Evolutionary conservation across 2,329 filamentous ascomycete genomes (phyloP).

Genomic region (Pleomassaria siparia): DNA sequence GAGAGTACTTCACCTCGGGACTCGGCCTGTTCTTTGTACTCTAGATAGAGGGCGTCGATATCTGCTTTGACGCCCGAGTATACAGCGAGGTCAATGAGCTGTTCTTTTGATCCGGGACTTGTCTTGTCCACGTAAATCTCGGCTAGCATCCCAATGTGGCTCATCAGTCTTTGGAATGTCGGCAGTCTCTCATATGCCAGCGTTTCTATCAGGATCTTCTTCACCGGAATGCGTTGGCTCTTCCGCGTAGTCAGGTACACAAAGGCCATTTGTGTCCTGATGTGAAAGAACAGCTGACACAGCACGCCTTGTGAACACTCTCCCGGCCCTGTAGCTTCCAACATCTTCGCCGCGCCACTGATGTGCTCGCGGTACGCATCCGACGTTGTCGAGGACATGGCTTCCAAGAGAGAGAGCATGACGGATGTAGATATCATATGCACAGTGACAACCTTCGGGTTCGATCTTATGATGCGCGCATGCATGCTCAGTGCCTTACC

Average conservation of each 20-base stretch:
- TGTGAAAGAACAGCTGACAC: slow-evolving; percentile 36
- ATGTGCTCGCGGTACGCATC: slow-evolving; percentile 34
- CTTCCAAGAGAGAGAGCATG: slow-evolving; percentile 34
- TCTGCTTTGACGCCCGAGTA: slow-evolving; percentile 13
- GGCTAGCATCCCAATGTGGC: slow-evolving; percentile 20
- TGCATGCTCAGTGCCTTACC: slow-evolving; percentile 30
- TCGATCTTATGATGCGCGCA: slow-evolving; percentile 13
- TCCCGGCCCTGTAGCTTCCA: slow-evolving; percentile 27
- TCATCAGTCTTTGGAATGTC: slow-evolving; percentile 28
- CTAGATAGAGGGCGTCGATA: slow-evolving; percentile 22
- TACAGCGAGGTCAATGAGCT: slow-evolving; percentile 10
- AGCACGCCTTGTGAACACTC: slow-evolving; percentile 27
- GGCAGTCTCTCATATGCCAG: slow-evolving; percentile 26
- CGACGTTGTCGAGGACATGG: slow-evolving; percentile 31
- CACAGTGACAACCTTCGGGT: slow-evolving; percentile 21
- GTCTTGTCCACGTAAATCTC: slow-evolving; percentile 14
- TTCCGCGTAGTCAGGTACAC: slow-evolving; percentile 13
- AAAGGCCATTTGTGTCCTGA: slow-evolving; percentile 24
- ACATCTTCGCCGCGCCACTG: slow-evolving; percentile 29
- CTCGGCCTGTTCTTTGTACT: slow-evolving; percentile 17
- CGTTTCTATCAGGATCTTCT: slow-evolving; percentile 20
- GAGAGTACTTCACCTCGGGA: slow-evolving; percentile 5
- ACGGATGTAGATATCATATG: slow-evolving; percentile 36
- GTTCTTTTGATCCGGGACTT: background rate
- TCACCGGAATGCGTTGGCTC: slow-evolving; percentile 1